Conservation (phyloP, 208 protist species). For the Angomonas ambiguus region DNA sequence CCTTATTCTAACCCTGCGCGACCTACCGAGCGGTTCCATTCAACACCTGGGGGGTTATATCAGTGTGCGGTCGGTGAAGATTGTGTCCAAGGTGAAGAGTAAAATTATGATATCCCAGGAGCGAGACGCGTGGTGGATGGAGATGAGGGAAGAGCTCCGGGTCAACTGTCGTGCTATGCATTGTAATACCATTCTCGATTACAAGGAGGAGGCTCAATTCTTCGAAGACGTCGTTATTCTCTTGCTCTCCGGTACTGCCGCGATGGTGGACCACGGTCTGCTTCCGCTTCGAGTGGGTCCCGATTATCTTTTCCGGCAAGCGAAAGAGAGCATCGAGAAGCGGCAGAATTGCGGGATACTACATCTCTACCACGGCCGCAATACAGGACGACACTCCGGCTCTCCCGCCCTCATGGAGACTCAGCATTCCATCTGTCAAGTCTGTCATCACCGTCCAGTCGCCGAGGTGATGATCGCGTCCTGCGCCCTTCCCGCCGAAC, state of each 20-base stretch:
- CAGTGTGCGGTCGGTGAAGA: conserved; percentile 85
- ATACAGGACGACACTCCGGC: conserved; percentile 14
- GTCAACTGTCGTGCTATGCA: conserved; percentile 84
- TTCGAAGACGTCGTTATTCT: conserved; percentile 85
- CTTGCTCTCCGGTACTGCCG: conserved; percentile 86
- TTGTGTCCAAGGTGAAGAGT: conserved; percentile 80
- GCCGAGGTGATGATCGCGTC: conserved; percentile 77
- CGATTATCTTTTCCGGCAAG: conserved; percentile 47
- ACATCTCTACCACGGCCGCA: conserved; percentile 56
- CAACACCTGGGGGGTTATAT: conserved; percentile 86
- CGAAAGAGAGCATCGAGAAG: conserved; percentile 34
- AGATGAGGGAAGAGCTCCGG: conserved; percentile 88
- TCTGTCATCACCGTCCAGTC: conserved; percentile 66
- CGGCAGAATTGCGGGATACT: conserved; percentile 53
- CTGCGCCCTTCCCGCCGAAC: conserved; percentile 74
- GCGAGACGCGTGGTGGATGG: conserved; percentile 91
- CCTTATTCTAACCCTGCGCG: conserved; percentile 80
- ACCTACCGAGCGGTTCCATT: conserved; percentile 70
- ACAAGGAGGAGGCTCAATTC: conserved; percentile 84
- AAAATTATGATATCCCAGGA: conserved; percentile 83
- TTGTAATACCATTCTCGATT: conserved; percentile 89
- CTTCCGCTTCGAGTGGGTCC: conserved; percentile 61
- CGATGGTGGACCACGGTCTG: conserved; percentile 65
- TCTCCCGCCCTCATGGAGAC: conserved; percentile 14
- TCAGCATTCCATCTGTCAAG: conserved; percentile 46